Percentiles rank a stretch among this genome's conserved stretches.
Conservation (phyloP, 208 protist species). For the Trypanosoma cruzi region DNA sequence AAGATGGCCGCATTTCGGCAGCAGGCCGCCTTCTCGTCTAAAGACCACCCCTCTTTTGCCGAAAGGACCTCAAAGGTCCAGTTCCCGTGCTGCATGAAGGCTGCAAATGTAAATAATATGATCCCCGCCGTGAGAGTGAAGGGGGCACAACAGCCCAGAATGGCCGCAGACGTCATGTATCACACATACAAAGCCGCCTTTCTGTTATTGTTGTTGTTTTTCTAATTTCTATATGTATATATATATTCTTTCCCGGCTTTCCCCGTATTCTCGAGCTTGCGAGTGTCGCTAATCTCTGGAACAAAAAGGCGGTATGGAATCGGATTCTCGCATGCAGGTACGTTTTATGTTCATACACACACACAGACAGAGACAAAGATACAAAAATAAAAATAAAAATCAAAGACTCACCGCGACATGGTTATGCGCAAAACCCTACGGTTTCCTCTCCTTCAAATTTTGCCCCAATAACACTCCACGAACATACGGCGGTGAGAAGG, state of each 20-base stretch:
- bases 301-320: too few relatives aligned
- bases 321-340: background rate
- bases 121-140: slow-evolving; percentile 41
- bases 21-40: slow-evolving; percentile 43
- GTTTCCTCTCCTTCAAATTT: background rate
- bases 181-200: background rate
- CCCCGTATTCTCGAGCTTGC: too few relatives aligned
- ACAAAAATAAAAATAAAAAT: slow-evolving; percentile 14
- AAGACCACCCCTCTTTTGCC: slow-evolving; percentile 62
- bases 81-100: slow-evolving; percentile 29
- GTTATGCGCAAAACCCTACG: background rate
- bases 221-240: too few relatives aligned
- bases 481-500: background rate
- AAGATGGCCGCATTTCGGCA: slow-evolving; percentile 51
- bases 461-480: background rate
- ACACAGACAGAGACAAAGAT: slow-evolving; percentile 8
- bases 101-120: slow-evolving; percentile 39
- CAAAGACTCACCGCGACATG: background rate
- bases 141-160: slow-evolving; percentile 32
- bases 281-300: too few relatives aligned
- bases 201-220: too few relatives aligned
- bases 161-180: background rate
- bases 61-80: slow-evolving; percentile 76
- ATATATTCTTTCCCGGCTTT: too few relatives aligned
- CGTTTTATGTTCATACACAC: background rate